Conservation (phyloP, 176 grass and related monocot species). For the Oryza punctata region DNA sequence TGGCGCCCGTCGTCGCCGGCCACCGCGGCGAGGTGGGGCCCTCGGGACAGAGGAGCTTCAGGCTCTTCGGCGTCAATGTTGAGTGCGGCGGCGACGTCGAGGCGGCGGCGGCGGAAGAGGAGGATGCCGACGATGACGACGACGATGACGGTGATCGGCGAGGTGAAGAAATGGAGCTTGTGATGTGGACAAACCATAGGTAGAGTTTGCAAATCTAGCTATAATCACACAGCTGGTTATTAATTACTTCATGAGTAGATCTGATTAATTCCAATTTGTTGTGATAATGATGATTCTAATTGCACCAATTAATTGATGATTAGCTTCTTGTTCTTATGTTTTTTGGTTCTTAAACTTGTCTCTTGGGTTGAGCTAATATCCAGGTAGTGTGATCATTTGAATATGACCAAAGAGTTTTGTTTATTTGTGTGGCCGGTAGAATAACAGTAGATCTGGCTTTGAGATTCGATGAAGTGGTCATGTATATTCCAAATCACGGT, state of each 20-base stretch:
- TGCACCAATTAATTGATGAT: neutral
- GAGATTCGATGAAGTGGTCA: neutral
- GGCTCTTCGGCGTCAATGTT: slow-evolving; percentile 74
- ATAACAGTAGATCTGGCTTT: neutral
- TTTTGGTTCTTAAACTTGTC: neutral
- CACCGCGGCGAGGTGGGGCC: slow-evolving; percentile 4
- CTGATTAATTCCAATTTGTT: slow-evolving; percentile 12
- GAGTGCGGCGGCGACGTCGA: slow-evolving; percentile 41
- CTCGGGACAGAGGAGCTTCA: slow-evolving; percentile 41
- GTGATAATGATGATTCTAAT: neutral
- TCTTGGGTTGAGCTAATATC: slow-evolving; percentile 3
- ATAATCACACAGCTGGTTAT: neutral
- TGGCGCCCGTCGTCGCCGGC: neutral
- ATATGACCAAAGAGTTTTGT: neutral
- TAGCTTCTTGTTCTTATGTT: neutral
- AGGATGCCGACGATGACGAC: slow-evolving; percentile 11
- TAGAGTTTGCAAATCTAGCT: slow-evolving; percentile 19
- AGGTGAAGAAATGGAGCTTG: slow-evolving; percentile 4
- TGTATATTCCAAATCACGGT: neutral
- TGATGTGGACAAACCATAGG: slow-evolving; percentile 35
- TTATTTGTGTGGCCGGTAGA: neutral
- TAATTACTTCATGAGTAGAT: neutral
- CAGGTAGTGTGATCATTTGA: slow-evolving; percentile 7
- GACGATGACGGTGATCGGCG: neutral
- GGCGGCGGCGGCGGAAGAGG: neutral